Base-by-base conservation (phyloP, 768 basidiomycete genomes). In the Imleria badia region DNA sequence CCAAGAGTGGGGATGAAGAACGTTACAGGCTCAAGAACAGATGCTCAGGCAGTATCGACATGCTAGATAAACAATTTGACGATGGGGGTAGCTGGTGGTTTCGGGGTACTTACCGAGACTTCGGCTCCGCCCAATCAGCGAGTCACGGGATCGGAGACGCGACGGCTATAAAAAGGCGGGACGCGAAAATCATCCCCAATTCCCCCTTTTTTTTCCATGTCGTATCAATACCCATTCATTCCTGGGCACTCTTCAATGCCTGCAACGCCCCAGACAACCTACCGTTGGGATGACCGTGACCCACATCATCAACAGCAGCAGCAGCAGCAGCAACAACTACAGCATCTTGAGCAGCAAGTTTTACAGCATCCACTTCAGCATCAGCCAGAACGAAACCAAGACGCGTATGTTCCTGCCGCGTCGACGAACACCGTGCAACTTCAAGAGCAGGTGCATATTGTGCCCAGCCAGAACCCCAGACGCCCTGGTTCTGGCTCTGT, bases 171-270 rank as follows among this genome's bases (percentile, higher is more conserved):
- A 77, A 70, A 75, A 52, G 52, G 48, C 57, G 63, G 58, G 56
- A 53, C 54, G 55, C 31, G 56, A 58, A 65, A 57, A 61, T 55
- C 43, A 14, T 9, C 50, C 12, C 1, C 45, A 59, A 39, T 59
- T 55, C 63, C 60, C 64, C 66, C 71, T 62, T 64, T 60, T 60
- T 66, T 65, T 59, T 60, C 66, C 69, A 81, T 81, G 80, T 80
- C 81, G 66, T 80, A 76, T 71, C 74, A 75, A 58, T 76, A 66
- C 60, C 75, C 77, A 60, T 77, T 74, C 70, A 66, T 73, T 60
- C 71, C 70, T 64, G 79, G 79, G 67, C 72, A 75, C 65, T 74
- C 74, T 66, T 78, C 80, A 29, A 73, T 72, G 60, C 76, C 81
- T 43, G 66, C 79, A 26, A 80, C 80, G 13, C 80, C 81, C 12